Percentiles rank a stretch among this genome's conserved stretches.
Evolutionary conservation across 1,139 yeast genomes (phyloP).

Genomic region (Suhomyces terraborum): DNA sequence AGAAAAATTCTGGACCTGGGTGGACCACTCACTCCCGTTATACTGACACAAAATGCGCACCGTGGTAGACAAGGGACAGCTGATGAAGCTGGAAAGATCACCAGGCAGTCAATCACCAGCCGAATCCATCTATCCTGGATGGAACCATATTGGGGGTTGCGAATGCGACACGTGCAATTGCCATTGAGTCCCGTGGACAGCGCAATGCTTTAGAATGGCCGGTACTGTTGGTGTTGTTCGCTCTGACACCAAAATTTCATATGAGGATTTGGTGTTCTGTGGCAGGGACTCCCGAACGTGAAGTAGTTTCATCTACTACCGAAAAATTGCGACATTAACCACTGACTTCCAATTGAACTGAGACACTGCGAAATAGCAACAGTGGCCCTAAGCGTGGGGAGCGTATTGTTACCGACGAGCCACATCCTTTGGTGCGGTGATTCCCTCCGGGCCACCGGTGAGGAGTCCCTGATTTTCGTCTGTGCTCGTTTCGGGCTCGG

Average conservation of each 20-base stretch:
- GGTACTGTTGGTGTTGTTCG: not conserved
- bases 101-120: no score
- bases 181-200: not conserved
- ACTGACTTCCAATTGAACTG: no score
- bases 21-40: constrained; percentile 22
- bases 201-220: not conserved
- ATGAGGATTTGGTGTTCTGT: no score
- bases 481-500: constrained; percentile 12
- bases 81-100: constrained; percentile 3
- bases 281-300: no score
- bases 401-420: not conserved
- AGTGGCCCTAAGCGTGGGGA: not conserved
- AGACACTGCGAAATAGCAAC: not conserved
- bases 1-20: constrained; percentile 12
- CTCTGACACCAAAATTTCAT: no score
- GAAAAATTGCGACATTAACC: constrained; percentile 7
- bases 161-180: not conserved
- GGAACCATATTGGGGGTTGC: not conserved
- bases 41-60: constrained; percentile 12
- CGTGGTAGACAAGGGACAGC: constrained; percentile 1
- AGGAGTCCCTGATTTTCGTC: not conserved
- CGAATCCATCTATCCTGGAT: no score
- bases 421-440: constrained; percentile 9
- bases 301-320: no score
- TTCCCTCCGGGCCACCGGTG: constrained; percentile 6